Evolutionary conservation across 306 rosid genomes (phyloP).

Genomic region (Trichosanthes truncata): DNA sequence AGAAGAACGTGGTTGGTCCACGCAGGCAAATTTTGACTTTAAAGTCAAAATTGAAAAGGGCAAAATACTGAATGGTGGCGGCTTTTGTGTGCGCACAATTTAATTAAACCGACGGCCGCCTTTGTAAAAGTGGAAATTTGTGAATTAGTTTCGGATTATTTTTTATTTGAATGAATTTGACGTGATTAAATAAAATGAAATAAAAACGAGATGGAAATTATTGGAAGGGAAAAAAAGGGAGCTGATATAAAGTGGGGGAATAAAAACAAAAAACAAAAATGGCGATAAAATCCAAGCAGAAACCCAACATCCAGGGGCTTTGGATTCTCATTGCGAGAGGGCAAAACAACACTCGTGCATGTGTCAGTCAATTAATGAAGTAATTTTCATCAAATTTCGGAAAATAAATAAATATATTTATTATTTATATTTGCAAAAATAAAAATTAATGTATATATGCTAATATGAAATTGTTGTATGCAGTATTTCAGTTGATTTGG

Average conservation of each 20-base stretch:
- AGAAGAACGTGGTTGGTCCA: neutral
- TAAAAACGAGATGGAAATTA: too few relatives aligned
- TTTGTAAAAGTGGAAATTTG: neutral
- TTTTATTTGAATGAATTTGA: too few relatives aligned
- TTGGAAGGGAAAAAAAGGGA: too few relatives aligned
- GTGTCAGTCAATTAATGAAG: neutral
- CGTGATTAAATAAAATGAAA: too few relatives aligned
- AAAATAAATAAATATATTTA: neutral
- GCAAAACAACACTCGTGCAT: neutral
- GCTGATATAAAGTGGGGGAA: neutral
- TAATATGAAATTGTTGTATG: neutral
- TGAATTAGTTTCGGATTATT: too few relatives aligned
- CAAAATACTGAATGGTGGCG: neutral
- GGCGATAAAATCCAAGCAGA: neutral
- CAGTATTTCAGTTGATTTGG: neutral
- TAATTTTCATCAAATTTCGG: neutral
- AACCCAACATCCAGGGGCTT: neutral
- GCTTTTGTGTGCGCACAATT: neutral
- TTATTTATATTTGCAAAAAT: neutral
- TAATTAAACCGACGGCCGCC: neutral
- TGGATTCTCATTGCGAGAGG: slow-evolving; percentile 3
- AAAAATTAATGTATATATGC: neutral
- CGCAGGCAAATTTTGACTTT: neutral
- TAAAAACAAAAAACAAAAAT: neutral
- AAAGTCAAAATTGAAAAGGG: neutral